phyloP scores from a whole-genome alignment of 2,329 filamentous ascomycete species.

The Geosmithia morbida region DNA sequence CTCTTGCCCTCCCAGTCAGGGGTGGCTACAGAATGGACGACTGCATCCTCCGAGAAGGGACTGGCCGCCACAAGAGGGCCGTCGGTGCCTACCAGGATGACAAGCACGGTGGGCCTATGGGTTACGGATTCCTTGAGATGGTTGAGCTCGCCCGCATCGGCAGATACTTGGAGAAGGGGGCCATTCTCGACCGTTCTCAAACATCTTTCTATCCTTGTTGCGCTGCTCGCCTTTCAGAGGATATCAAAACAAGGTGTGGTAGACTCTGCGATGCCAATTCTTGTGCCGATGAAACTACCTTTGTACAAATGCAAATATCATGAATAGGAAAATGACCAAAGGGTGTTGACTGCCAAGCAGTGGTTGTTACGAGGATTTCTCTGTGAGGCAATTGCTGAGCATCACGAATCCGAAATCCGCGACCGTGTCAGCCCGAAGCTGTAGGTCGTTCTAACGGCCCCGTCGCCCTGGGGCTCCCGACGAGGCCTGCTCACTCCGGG shows the following conservation, averaged over 20 bases:
- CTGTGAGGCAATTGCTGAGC: too few relatives aligned
- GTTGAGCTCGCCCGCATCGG: conserved; percentile 44
- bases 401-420: too few relatives aligned
- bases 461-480: too few relatives aligned
- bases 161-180: conserved; percentile 30
- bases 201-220: conserved; percentile 46
- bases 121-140: conserved; percentile 29
- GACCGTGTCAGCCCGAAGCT: too few relatives aligned
- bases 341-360: too few relatives aligned
- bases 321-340: too few relatives aligned
- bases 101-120: conserved; percentile 20
- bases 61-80: conserved; percentile 15
- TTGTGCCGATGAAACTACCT: too few relatives aligned
- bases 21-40: conserved; percentile 24
- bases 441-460: too few relatives aligned
- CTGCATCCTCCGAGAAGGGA: conserved; percentile 21
- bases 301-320: too few relatives aligned
- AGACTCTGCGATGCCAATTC: too few relatives aligned
- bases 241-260: conserved; percentile 36
- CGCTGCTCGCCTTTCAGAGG: conserved; percentile 35
- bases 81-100: conserved; percentile 19
- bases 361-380: too few relatives aligned
- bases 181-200: conserved; percentile 42
- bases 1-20: conserved; percentile 29
- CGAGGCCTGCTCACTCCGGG: too few relatives aligned